These are phyloP conservation scores for Flaveria robusta DNA, from an alignment of 129 eudicot species.

Conservation along the genomic window DNA sequence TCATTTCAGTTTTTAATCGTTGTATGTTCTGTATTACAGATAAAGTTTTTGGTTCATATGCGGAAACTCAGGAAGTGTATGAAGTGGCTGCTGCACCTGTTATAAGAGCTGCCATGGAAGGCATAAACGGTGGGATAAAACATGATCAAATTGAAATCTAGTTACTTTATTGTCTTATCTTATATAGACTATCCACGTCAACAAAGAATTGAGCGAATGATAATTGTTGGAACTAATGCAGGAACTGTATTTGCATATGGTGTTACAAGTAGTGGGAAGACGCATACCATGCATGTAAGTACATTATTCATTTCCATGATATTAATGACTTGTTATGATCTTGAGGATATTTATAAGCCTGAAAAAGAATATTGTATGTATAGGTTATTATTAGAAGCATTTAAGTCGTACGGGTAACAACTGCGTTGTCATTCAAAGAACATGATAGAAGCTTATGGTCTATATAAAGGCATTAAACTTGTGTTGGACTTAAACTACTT, in stretches of 20 bases:
- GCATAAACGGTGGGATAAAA: conserved; percentile 73
- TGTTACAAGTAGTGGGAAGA: conserved; percentile 99
- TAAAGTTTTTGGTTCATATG: conserved; percentile 80
- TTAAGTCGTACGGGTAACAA: neutral
- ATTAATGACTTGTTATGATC: conserved; percentile 6
- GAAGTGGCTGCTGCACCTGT: conserved; percentile 98
- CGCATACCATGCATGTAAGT: conserved; percentile 99
- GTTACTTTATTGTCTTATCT: neutral
- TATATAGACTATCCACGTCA: neutral
- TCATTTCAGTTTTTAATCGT: conserved; percentile 2
- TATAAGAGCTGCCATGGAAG: conserved; percentile 96
- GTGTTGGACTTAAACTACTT: neutral
- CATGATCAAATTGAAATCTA: conserved; percentile 21
- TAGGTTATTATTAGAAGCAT: neutral
- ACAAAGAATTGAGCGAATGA: neutral
- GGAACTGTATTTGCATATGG: conserved; percentile 99
- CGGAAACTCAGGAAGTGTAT: conserved; percentile 83
- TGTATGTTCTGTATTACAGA: conserved; percentile 44
- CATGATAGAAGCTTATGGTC: conserved; percentile 7
- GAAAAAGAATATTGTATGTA: neutral
- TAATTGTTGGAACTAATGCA: conserved; percentile 38
- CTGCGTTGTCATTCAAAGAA: neutral
- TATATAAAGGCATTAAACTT: conserved; percentile 16
- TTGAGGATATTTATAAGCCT: conserved; percentile 6
- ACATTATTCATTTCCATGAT: conserved; percentile 15